A percentile compares a stretch with the other conserved stretches of the same genome.
These are phyloP conservation scores for Phytopythium vexans DNA, from an alignment of 352 stramenopile genomes.

Conservation along the genomic window DNA sequence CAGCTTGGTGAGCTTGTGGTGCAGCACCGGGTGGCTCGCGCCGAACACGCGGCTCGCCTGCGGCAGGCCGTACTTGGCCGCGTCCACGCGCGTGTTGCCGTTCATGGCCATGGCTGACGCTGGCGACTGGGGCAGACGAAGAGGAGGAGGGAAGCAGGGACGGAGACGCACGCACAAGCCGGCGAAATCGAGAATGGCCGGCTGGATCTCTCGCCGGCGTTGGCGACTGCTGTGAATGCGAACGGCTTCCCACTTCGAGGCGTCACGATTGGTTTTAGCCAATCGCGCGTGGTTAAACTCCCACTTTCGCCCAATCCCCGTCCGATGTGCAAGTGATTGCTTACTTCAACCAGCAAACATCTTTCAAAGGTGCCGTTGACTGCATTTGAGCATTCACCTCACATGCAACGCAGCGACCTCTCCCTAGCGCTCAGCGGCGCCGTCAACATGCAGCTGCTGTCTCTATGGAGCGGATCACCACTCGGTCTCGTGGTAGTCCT, in stretches of 20 bases:
- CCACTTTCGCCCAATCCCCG: no score
- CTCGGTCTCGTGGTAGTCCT: conserved; percentile 89
- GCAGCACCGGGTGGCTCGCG: conserved; percentile 89
- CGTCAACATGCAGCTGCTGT: no score
- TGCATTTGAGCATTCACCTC: no score
- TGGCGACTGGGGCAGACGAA: not conserved
- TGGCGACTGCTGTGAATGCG: conserved; percentile 5
- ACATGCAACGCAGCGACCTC: no score
- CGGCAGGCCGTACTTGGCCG: conserved; percentile 58
- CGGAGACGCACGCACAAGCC: conserved; percentile 4
- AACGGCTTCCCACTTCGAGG: not conserved
- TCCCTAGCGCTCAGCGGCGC: no score
- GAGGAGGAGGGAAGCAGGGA: not conserved
- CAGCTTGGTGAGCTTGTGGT: conserved; percentile 96
- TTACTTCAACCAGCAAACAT: conserved; percentile 4
- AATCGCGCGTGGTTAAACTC: no score
- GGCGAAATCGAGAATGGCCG: conserved; percentile 19
- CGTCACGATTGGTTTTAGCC: no score
- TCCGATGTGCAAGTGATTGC: not conserved
- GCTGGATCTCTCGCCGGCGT: not conserved
- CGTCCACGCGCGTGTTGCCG: conserved; percentile 60
- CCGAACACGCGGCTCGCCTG: conserved; percentile 77
- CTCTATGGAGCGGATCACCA: conserved; percentile 37
- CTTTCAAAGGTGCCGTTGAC: no score
- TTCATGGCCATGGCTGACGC: conserved; percentile 33